phyloP scores from a whole-genome alignment of 176 grass and related monocot species.

The Lolium multiflorum region DNA sequence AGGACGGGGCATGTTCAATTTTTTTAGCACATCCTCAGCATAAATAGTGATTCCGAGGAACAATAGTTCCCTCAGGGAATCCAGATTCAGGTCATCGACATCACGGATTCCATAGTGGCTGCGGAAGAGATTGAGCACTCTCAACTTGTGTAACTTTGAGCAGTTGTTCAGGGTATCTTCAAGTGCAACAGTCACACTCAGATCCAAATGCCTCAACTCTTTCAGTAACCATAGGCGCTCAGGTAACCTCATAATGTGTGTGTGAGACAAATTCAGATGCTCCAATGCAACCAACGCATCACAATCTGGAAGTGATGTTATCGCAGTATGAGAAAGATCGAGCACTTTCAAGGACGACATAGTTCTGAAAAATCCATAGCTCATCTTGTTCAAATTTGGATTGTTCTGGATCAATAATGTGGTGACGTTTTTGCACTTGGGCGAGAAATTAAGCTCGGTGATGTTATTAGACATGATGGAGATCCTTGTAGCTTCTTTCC shows the following conservation, averaged over 20 bases:
- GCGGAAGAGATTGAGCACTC: constrained; percentile 70
- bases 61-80: constrained; percentile 38
- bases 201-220: constrained; percentile 74
- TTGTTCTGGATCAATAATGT: constrained; percentile 83
- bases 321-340: constrained; percentile 78
- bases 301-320: constrained; percentile 61
- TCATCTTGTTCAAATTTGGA: constrained; percentile 56
- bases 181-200: constrained; percentile 65
- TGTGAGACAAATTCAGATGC: constrained; percentile 73
- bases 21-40: constrained; percentile 63
- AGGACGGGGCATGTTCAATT: constrained; percentile 64
- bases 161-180: constrained; percentile 67
- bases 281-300: constrained; percentile 49
- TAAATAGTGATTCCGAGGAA: constrained; percentile 82
- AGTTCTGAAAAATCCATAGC: constrained; percentile 55
- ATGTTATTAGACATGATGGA: constrained; percentile 88
- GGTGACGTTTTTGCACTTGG: constrained; percentile 52
- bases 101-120: constrained; percentile 71
- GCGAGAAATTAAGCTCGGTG: constrained; percentile 49
- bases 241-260: constrained; percentile 60
- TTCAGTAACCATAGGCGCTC: constrained; percentile 58
- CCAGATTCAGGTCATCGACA: constrained; percentile 68
- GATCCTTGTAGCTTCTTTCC: constrained; percentile 52
- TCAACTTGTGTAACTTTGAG: constrained; percentile 66
- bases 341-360: constrained; percentile 73